phyloP scores from a whole-genome alignment of 768 basidiomycete genomes.

The Boletus barrowsii region DNA sequence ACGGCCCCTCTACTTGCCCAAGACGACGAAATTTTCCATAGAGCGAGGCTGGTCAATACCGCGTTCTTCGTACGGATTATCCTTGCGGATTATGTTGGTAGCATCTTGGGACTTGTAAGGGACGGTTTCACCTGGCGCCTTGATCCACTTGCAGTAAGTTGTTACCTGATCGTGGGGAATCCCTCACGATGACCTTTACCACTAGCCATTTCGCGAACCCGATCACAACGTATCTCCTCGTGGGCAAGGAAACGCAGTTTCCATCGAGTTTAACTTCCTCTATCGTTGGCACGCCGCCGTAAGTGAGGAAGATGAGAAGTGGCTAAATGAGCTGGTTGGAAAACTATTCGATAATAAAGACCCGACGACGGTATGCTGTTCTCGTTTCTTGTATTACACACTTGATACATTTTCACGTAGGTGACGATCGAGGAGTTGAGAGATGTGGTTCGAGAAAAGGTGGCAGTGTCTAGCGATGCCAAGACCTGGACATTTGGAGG shows the following conservation, averaged over 20 bases:
- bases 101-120: constrained; percentile 65
- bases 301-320: constrained; percentile 50
- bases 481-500: constrained; percentile 54
- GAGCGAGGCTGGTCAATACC: constrained; percentile 70
- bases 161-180: not conserved
- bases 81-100: constrained; percentile 69
- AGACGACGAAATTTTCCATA: constrained; percentile 77
- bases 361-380: constrained; percentile 35
- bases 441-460: constrained; percentile 9
- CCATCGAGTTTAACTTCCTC: constrained; percentile 68
- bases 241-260: constrained; percentile 74
- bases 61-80: constrained; percentile 71
- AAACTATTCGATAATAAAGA: constrained; percentile 41
- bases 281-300: constrained; percentile 67
- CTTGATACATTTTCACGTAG: constrained; percentile 5
- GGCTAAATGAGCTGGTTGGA: constrained; percentile 50
- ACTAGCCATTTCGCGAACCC: constrained; percentile 47
- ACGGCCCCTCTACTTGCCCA: constrained; percentile 38
- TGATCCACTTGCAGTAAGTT: constrained; percentile 56
- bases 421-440: constrained; percentile 21
- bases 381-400: not conserved
- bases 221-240: constrained; percentile 54
- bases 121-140: constrained; percentile 67
- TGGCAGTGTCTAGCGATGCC: constrained; percentile 18
- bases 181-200: not conserved